Evolutionary conservation across 768 basidiomycete genomes (phyloP).

Genomic region (Serendipita indica): DNA sequence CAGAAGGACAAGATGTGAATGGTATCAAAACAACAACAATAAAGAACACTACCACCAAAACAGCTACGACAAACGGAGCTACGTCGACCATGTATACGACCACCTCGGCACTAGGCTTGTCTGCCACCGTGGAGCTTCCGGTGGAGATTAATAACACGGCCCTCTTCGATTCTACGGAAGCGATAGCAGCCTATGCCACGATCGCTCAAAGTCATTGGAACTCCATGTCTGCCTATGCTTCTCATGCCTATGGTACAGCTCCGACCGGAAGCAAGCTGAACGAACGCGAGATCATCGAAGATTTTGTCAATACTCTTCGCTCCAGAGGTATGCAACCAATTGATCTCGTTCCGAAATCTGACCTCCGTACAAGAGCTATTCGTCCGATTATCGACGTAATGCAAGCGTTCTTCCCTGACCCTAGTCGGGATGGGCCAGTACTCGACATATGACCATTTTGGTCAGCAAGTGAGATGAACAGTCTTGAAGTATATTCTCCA

Average conservation of each 20-base stretch:
- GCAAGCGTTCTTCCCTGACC: too few species aligned
- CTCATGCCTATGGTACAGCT: background rate
- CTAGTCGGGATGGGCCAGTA: too few species aligned
- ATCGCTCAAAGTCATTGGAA: constrained; percentile 8
- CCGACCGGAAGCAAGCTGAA: background rate
- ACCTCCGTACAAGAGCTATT: too few species aligned
- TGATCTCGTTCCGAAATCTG: too few species aligned
- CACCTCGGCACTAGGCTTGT: constrained; percentile 6
- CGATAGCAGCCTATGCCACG: background rate
- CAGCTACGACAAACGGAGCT: too few species aligned
- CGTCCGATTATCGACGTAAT: background rate
- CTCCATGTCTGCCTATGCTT: background rate
- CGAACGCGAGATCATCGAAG: background rate
- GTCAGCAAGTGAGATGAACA: too few species aligned
- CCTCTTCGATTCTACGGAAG: background rate
- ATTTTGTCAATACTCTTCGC: background rate
- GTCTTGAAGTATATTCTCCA: too few species aligned
- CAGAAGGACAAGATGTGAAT: background rate
- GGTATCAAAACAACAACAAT: background rate
- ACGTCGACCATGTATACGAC: background rate
- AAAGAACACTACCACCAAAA: background rate
- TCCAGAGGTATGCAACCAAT: background rate
- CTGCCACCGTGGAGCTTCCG: background rate
- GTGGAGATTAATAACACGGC: background rate
- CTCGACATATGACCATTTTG: too few species aligned